Evolutionary conservation across 257 asterid species (phyloP).

Genomic region (Penstemon newberryi): DNA sequence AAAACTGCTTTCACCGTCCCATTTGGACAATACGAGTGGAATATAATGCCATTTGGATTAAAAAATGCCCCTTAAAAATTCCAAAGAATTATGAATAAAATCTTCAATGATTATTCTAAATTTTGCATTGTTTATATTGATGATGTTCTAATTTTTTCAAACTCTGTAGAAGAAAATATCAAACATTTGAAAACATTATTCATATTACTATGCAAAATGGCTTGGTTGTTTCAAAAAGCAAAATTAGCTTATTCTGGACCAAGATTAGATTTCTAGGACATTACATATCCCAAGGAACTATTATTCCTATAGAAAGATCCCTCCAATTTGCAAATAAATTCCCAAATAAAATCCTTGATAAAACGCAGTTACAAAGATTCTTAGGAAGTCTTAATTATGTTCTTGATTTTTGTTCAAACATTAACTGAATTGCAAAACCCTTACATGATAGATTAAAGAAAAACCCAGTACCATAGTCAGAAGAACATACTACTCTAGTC

Average conservation of each 20-base stretch:
- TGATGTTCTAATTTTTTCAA: too few species aligned
- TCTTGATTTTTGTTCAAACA: not conserved
- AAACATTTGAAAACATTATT: not conserved
- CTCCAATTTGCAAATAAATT: slow-evolving; percentile 4
- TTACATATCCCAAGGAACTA: not conserved
- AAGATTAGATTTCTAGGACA: slow-evolving; percentile 2
- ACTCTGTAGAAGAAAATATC: too few species aligned
- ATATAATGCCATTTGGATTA: too few species aligned
- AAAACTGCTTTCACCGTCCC: not conserved
- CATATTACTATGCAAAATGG: not conserved
- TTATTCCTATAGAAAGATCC: not conserved
- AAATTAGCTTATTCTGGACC: not conserved
- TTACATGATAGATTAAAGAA: too few species aligned
- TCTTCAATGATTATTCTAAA: too few species aligned
- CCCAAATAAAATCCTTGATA: not conserved
- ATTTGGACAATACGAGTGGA: too few species aligned
- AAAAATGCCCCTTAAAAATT: too few species aligned
- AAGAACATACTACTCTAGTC: not conserved
- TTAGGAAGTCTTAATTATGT: not conserved
- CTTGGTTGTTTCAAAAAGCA: not conserved
- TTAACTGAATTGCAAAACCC: not conserved
- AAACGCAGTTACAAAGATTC: not conserved
- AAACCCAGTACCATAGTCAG: not conserved
- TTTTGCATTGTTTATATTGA: too few species aligned
- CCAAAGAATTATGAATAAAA: too few species aligned